These are phyloP conservation scores for Lachnellula willkommii DNA, from an alignment of 2,329 filamentous ascomycete genomes.

Conservation along the genomic window DNA sequence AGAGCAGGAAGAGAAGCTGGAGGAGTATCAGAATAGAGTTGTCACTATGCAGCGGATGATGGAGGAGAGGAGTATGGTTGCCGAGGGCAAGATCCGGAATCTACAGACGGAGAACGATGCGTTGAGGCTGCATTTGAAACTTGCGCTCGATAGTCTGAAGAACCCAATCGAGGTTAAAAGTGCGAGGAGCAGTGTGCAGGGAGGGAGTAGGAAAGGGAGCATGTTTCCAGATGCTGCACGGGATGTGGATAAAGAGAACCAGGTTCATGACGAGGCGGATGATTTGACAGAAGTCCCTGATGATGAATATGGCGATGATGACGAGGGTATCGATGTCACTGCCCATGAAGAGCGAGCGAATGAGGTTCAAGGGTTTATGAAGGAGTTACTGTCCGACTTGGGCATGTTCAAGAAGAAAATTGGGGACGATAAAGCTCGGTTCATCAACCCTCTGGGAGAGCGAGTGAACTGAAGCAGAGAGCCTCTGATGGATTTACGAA, in stretches of 20 bases:
- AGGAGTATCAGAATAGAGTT: slow-evolving; percentile 92
- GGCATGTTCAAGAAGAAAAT: slow-evolving; percentile 80
- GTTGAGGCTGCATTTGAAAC: slow-evolving; percentile 76
- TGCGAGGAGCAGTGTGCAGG: slow-evolving; percentile 21
- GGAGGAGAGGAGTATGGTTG: slow-evolving; percentile 87
- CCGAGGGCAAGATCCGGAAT: slow-evolving; percentile 88
- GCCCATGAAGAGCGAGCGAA: slow-evolving; percentile 49
- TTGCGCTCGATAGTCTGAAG: slow-evolving; percentile 79
- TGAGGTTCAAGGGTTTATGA: slow-evolving; percentile 78
- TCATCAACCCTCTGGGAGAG: slow-evolving; percentile 45
- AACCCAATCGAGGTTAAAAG: slow-evolving; percentile 70
- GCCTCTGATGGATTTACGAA: neutral
- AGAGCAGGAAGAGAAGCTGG: slow-evolving; percentile 71
- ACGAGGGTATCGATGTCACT: slow-evolving; percentile 50
- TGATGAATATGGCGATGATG: slow-evolving; percentile 48
- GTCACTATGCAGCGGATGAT: slow-evolving; percentile 87
- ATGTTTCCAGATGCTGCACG: slow-evolving; percentile 11
- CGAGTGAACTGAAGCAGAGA: slow-evolving; percentile 31
- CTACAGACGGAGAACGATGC: slow-evolving; percentile 88
- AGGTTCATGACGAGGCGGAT: neutral
- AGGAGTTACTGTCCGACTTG: slow-evolving; percentile 75
- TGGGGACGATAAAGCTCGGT: slow-evolving; percentile 71
- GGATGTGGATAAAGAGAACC: slow-evolving; percentile 30
- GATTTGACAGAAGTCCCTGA: slow-evolving; percentile 27
- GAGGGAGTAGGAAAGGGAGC: slow-evolving; percentile 13